Percentiles rank a stretch among this genome's conserved stretches.
These are phyloP conservation scores for Penicillium griseofulvum DNA, from an alignment of 2,329 filamentous ascomycete genomes.

Conservation along the genomic window DNA sequence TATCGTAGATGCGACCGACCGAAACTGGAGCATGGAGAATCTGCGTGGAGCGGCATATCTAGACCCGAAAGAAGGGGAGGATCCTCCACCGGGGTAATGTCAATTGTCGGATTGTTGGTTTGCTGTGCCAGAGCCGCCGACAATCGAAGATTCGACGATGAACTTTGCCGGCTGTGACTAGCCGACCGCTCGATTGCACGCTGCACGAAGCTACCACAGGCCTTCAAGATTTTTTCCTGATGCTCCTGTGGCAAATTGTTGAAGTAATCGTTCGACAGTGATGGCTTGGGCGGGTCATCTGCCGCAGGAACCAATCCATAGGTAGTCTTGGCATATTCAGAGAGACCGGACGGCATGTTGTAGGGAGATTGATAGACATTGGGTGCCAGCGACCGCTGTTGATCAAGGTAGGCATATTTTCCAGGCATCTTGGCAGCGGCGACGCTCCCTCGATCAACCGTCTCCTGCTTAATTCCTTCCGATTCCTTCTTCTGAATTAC, in stretches of 20 bases:
- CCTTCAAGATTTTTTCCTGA: slow-evolving; percentile 45
- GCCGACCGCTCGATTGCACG: slow-evolving; percentile 38
- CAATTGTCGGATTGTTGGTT: slow-evolving; percentile 42
- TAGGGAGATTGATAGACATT: slow-evolving; percentile 46
- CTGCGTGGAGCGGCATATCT: slow-evolving; percentile 40
- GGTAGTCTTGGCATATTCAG: slow-evolving; percentile 41
- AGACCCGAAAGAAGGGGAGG: slow-evolving; percentile 35
- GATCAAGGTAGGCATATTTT: slow-evolving; percentile 42
- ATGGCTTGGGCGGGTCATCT: slow-evolving; percentile 38
- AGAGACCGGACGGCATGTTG: slow-evolving; percentile 44
- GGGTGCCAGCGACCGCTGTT: slow-evolving; percentile 37
- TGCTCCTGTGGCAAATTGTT: slow-evolving; percentile 39
- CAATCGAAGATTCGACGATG: slow-evolving; percentile 39
- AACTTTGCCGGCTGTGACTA: slow-evolving; percentile 38
- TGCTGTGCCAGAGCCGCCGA: slow-evolving; percentile 41
- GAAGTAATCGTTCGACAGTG: slow-evolving; percentile 44
- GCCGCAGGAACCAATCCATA: slow-evolving; percentile 36
- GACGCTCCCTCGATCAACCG: slow-evolving; percentile 31
- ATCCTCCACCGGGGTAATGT: slow-evolving; percentile 43
- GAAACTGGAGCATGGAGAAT: slow-evolving; percentile 45
- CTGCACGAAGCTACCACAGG: slow-evolving; percentile 43
- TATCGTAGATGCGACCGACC: slow-evolving; percentile 43
- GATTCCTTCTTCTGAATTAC: slow-evolving; percentile 41
- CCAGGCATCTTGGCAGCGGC: slow-evolving; percentile 34
- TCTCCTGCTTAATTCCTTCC: slow-evolving; percentile 33